A percentile compares a stretch with the other conserved stretches of the same genome.
Conservation (phyloP, 2,329 filamentous ascomycete genomes). For the Fusarium phyllophilum region DNA sequence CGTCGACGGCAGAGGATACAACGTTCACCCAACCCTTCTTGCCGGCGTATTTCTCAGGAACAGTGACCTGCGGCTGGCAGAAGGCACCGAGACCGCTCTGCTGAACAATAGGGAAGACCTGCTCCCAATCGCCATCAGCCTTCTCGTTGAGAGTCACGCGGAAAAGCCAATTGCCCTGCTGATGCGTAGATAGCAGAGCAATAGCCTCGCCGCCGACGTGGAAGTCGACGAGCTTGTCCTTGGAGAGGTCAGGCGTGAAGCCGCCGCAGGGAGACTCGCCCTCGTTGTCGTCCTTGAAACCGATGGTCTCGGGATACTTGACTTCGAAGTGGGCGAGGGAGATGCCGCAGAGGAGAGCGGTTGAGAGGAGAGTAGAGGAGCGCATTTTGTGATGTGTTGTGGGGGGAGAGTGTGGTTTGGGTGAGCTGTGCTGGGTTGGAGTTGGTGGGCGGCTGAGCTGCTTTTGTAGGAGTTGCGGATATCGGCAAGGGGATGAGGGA, state of each 20-base stretch:
- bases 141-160: constrained; percentile 64
- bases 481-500: constrained; percentile 16
- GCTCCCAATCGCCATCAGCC: constrained; percentile 62
- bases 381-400: constrained; percentile 49
- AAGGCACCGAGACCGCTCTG: constrained; percentile 66
- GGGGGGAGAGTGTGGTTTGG: background rate
- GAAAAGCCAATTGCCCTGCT: constrained; percentile 66
- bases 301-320: constrained; percentile 58
- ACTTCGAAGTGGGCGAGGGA: constrained; percentile 66
- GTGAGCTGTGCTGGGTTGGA: background rate
- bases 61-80: constrained; percentile 61
- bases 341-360: constrained; percentile 53
- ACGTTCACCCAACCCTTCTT: constrained; percentile 65
- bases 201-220: constrained; percentile 67
- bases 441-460: constrained; percentile 28
- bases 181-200: constrained; percentile 59
- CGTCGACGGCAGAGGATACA: constrained; percentile 63
- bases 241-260: constrained; percentile 57
- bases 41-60: constrained; percentile 62
- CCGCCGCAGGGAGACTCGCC: constrained; percentile 64
- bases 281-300: constrained; percentile 58
- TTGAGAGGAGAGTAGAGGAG: constrained; percentile 47
- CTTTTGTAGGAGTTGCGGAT: constrained; percentile 36
- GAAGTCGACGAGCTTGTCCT: constrained; percentile 63
- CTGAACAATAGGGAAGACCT: constrained; percentile 63